Evolutionary conservation across 345 rosid species (phyloP).

Genomic region (Hibiscus tridactylites): DNA sequence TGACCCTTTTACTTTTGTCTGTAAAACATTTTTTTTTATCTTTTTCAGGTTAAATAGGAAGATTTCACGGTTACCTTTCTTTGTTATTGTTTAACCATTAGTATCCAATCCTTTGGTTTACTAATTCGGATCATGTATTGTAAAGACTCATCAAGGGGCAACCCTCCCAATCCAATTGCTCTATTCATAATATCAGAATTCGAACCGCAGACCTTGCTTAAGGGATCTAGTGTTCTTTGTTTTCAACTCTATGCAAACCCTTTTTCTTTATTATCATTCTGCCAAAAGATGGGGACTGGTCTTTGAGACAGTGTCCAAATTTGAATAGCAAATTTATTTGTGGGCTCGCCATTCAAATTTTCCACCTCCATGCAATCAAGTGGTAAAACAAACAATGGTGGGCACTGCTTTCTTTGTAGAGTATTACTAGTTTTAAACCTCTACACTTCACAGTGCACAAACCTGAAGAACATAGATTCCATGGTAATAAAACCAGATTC

Average conservation of each 20-base stretch:
- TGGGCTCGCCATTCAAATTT: not conserved
- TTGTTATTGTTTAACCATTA: no score
- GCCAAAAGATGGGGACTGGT: not conserved
- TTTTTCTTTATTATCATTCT: not conserved
- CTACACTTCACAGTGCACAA: not conserved
- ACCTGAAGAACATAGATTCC: slow-evolving; percentile 1
- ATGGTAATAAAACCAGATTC: slow-evolving; percentile 2
- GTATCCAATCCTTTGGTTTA: no score
- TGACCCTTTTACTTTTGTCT: no score
- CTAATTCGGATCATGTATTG: no score
- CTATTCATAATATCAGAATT: no score
- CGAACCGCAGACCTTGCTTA: no score
- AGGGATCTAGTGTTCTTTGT: no score
- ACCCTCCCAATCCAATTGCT: no score
- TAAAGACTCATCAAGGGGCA: no score
- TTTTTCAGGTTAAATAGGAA: not conserved
- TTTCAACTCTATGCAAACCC: not conserved
- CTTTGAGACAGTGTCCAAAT: not conserved
- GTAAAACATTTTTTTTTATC: no score
- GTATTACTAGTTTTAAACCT: not conserved
- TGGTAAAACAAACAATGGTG: not conserved
- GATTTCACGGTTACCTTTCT: not conserved
- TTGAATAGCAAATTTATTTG: not conserved
- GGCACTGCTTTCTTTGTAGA: not conserved
- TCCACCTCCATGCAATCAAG: not conserved